Evolutionary conservation across 2,329 filamentous ascomycete species (phyloP).

Genomic region (Plectosphaerella cucumerina): DNA sequence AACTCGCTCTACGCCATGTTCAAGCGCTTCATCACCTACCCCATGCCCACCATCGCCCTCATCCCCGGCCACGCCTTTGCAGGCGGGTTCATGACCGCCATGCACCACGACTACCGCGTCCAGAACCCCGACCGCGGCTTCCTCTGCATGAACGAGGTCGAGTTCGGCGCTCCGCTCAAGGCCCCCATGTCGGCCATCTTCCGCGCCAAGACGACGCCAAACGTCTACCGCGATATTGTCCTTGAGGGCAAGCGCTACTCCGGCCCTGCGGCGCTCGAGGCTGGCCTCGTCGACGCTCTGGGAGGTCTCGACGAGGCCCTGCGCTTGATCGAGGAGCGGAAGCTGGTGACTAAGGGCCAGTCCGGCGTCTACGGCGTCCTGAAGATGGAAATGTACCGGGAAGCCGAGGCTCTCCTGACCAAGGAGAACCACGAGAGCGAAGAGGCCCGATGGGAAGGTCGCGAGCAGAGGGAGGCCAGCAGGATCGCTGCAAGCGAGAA

Average conservation of each 20-base stretch:
- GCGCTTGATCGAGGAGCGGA: slow-evolving; percentile 52
- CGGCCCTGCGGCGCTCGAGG: slow-evolving; percentile 57
- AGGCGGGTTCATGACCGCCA: slow-evolving; percentile 74
- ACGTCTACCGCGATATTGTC: slow-evolving; percentile 59
- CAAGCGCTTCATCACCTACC: slow-evolving; percentile 57
- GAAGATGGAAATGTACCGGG: slow-evolving; percentile 74
- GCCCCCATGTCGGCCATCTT: slow-evolving; percentile 73
- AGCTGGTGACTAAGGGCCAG: slow-evolving; percentile 57
- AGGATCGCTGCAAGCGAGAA: slow-evolving; percentile 42
- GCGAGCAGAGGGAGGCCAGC: slow-evolving; percentile 36
- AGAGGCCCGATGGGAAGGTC: slow-evolving; percentile 43
- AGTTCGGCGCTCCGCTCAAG: slow-evolving; percentile 72
- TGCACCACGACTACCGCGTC: slow-evolving; percentile 80
- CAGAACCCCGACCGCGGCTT: slow-evolving; percentile 69
- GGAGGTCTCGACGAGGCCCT: slow-evolving; percentile 63
- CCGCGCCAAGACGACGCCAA: slow-evolving; percentile 58
- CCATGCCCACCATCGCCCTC: slow-evolving; percentile 78
- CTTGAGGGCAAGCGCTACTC: slow-evolving; percentile 70
- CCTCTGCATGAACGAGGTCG: slow-evolving; percentile 76
- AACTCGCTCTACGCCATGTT: slow-evolving; percentile 61
- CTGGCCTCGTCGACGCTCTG: slow-evolving; percentile 64
- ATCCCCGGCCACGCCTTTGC: slow-evolving; percentile 80
- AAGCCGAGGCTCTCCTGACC: slow-evolving; percentile 56
- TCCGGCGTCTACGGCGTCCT: slow-evolving; percentile 65
- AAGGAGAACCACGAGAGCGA: slow-evolving; percentile 43